Base-by-base conservation (phyloP, 257 asterid genomes). In the Leonotis leonurus region DNA sequence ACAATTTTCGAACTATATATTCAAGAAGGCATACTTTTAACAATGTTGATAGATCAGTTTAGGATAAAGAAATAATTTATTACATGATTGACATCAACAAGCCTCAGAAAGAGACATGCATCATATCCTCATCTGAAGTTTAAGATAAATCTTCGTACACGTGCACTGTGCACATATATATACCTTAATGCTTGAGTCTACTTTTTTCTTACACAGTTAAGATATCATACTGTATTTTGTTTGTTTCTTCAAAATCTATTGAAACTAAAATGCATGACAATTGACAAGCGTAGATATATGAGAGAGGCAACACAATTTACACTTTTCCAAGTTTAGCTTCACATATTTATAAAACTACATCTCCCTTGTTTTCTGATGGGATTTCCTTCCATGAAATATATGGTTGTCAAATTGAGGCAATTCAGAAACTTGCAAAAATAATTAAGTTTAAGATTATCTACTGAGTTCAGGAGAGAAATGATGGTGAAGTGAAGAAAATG, bases 41-140 rank as follows among this genome's bases (percentile, higher is more conserved):
- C 53, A 27, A 46, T 49, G 65, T 48, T 64, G 24, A 60, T 39
- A 26, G 35, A 60, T 56, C 53, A 44, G 21, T 40, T 21, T 41
- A 32, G 44, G 25, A 61, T 62, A 70, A 72, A 6, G 44, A 40
- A 49, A 27, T 55, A 65, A 53, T 62, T 59, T 68, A 41, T 76
- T 35, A n/a, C n/a, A n/a, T n/a, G n/a, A n/a, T n/a, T n/a, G n/a
- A 32, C 60, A 60, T 60, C 46, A 17, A 43, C 59, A 26, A 8
- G 4, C 20, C 22, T 60, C 53, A 27, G 58, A 52, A 55, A 69
- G 62, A 48, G 69, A 62, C n/a, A n/a, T n/a, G n/a, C 59, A 62
- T 44, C 45, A 59, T 60, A 65, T 40, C 17, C 27, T 32, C 49
- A 56, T 26, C 62, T 65, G 51, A 69, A 24, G n/a, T n/a, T n/a